Base-by-base conservation (phyloP, 352 stramenopile genomes). In the Globisporangium canariense region DNA sequence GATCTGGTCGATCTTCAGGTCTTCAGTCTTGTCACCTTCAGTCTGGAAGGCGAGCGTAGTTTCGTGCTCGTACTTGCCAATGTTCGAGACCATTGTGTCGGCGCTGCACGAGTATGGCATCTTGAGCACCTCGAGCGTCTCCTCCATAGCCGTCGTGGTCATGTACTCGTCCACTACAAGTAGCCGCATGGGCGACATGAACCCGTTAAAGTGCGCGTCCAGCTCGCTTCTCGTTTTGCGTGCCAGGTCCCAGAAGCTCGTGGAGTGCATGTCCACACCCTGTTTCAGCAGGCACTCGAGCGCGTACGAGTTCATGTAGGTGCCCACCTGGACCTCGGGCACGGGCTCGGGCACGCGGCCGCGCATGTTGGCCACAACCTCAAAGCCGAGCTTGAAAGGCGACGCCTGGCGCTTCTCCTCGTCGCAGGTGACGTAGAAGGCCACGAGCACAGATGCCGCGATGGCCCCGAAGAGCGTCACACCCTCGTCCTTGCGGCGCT, bases 391-490 rank as follows among this genome's bases (percentile, higher is more conserved):
- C 50, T 56, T 56, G 50, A 56, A 56, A 1, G 50, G 25, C 25
- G 22, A 41, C 3, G 50, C 25, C 0, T 41, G 20, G 13, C 30
- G 25, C 50, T 56, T 56, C 50, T 57, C 25, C 14, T 2, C n/a
- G 14, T 57, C 51, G 51, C 30, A 10, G 58, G 25, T 14, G 4
- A 57, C 11, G 28, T 41, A 57, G 51, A 28, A 57, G 28, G 51
- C 28, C 28, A 57, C 18, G 51, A 25, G 14, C 9, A 66, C 61
- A 1, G 73, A 58, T 10, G 74, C 76, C 9, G 75, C 38, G 40
- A 84, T 41, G 1, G 68, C 78, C 6, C 70, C 69, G 18, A 70
- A 70, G n/a, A 84, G 66, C 2, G 75, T 72, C 11, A 73, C 73
- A 16, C 67, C 53, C 55, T 86, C 72, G 14, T 75, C 69, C 28